phyloP scores from a whole-genome alignment of 1,284 basidiomycete species.

The Rhodotorula sp. region DNA sequence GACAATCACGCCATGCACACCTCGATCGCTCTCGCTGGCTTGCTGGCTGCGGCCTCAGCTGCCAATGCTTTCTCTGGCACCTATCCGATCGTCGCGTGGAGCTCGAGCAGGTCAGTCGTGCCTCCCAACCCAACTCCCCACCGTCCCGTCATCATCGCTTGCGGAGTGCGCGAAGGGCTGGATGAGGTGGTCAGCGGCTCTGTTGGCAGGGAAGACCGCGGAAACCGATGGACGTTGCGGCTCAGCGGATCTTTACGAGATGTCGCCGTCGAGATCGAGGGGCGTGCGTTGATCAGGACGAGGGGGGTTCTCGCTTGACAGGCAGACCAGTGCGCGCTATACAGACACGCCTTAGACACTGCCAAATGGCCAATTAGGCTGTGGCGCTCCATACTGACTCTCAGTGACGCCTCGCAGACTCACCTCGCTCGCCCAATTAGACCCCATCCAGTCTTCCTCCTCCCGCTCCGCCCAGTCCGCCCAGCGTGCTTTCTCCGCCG shows the following conservation, averaged over 20 bases:
- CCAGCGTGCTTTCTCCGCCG: slow-evolving; percentile 11
- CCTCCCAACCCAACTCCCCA: background rate
- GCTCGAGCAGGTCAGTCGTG: slow-evolving; percentile 9
- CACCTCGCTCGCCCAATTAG: slow-evolving; percentile 2
- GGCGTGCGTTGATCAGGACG: background rate
- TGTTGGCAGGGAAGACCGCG: no score
- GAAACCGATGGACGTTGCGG: no score
- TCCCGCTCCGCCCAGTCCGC: background rate
- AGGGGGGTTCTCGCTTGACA: background rate
- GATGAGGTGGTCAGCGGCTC: background rate
- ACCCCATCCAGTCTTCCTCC: background rate
- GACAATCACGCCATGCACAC: background rate
- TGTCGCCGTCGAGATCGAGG: no score
- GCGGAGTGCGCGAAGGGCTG: background rate
- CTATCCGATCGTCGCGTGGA: slow-evolving; percentile 30
- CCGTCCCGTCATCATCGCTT: background rate
- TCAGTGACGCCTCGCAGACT: background rate
- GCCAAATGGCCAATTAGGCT: no score
- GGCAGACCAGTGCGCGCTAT: no score
- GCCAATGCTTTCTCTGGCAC: slow-evolving; percentile 25
- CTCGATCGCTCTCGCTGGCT: background rate
- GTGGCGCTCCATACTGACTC: background rate
- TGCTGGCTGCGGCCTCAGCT: background rate
- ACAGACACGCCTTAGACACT: no score
- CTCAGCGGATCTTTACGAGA: no score